These are phyloP conservation scores for Tetracentron sinense DNA, from an alignment of 164 flowering plant genomes.

Conservation along the genomic window DNA sequence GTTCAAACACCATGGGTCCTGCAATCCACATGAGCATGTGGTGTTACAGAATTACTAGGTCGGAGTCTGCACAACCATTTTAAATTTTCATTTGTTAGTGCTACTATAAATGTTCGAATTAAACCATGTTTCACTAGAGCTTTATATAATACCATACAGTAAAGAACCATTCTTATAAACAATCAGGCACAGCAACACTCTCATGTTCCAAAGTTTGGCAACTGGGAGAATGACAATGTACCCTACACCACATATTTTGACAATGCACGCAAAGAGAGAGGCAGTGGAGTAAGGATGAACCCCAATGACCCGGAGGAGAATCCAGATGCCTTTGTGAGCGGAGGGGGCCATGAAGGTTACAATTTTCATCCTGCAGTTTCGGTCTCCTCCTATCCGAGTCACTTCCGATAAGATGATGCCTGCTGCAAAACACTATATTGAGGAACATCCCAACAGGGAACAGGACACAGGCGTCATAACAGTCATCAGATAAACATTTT, in stretches of 20 bases:
- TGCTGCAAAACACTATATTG: constrained; percentile 1
- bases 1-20: no score
- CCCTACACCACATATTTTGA: constrained; percentile 62
- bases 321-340: constrained; percentile 40
- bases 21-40: no score
- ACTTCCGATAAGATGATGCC: constrained; percentile 11
- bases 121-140: not conserved
- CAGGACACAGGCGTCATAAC: constrained; percentile 7
- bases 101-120: not conserved
- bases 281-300: constrained; percentile 34
- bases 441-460: constrained; percentile 7
- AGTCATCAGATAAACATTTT: constrained; percentile 3
- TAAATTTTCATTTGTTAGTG: no score
- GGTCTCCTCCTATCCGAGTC: not conserved
- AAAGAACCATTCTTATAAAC: not conserved
- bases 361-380: constrained; percentile 6
- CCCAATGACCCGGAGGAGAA: constrained; percentile 74
- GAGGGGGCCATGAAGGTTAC: not conserved
- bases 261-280: constrained; percentile 46
- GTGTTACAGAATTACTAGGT: no score
- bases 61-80: no score
- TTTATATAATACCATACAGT: constrained; percentile 3
- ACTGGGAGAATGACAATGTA: constrained; percentile 54
- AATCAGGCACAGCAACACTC: constrained; percentile 28
- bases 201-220: constrained; percentile 59